A percentile compares a stretch with the other conserved stretches of the same genome.
These are phyloP conservation scores for Wickerhamomyces strasburgensis DNA, from an alignment of 805 yeast genomes.

Conservation along the genomic window DNA sequence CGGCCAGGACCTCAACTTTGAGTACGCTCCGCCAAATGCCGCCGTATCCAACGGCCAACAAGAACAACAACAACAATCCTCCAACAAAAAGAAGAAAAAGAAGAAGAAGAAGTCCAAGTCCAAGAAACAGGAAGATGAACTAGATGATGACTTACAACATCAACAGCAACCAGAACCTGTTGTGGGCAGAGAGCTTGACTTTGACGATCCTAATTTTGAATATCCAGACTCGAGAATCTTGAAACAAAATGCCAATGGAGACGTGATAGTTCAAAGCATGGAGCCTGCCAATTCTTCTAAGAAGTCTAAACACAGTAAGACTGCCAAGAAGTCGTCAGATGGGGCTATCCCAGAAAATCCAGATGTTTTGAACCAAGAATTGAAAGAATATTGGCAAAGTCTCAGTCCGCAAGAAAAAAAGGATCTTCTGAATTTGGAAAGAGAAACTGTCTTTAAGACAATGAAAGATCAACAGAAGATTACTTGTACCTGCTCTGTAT, in stretches of 20 bases:
- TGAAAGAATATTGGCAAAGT: constrained; percentile 55
- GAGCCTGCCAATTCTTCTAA: constrained; percentile 21
- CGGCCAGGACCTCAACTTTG: constrained; percentile 30
- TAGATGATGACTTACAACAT: background rate
- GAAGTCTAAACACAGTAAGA: constrained; percentile 5
- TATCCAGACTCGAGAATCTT: constrained; percentile 71
- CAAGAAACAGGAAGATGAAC: constrained; percentile 4
- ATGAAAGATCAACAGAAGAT: constrained; percentile 56
- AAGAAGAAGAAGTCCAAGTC: constrained; percentile 30
- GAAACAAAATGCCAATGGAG: constrained; percentile 69
- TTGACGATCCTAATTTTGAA: constrained; percentile 53
- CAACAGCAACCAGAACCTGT: constrained; percentile 11
- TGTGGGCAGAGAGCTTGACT: constrained; percentile 34
- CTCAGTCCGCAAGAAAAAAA: constrained; percentile 56
- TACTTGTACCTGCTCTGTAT: constrained; percentile 66
- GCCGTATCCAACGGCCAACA: constrained; percentile 1
- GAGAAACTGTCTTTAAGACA: constrained; percentile 59
- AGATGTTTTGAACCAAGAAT: constrained; percentile 16
- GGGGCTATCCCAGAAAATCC: constrained; percentile 16
- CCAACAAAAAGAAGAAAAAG: constrained; percentile 23
- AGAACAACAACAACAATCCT: constrained; percentile 3
- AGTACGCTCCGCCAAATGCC: constrained; percentile 16
- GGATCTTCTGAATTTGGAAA: constrained; percentile 59
- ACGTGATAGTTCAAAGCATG: constrained; percentile 59
- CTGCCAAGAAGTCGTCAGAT: constrained; percentile 31